Base-by-base conservation (phyloP, 225 moss, liverwort and hornwort species). In the Sphagnum tenellum region DNA sequence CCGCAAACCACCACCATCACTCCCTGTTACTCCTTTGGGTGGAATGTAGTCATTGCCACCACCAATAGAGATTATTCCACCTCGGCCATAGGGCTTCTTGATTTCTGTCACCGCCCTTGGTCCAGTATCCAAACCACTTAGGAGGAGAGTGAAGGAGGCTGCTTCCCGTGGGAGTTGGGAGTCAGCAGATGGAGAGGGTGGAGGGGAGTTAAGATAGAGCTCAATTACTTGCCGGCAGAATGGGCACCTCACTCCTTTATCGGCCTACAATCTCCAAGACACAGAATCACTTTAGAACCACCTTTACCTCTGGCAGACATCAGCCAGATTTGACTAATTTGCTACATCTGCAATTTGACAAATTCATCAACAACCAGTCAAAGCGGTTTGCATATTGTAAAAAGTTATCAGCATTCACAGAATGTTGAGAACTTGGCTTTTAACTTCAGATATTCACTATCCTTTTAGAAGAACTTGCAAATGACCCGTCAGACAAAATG, bases 181-280 rank as follows among this genome's bases (percentile, higher is more conserved):
- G 68, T 68, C 71, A 55, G 71, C 71, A 53, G 76, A 12, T 8
- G 11, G 68, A 65, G 68, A 68, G 61, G 76, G 68, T 65, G 80
- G 80, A 59, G 80, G 80, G 48, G 80, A 70, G 76, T 80, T 71
- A 68, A 80, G 65, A 65, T 80, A 80, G 47, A 68, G 68, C 67
- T 80, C 80, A 73, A 80, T 80, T 52, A 80, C 71, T 80, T 80
- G 80, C 46, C 80, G 76, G 72, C 80, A 80, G 65, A 80, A 80
- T 48, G 80, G 80, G 73, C 80, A 80, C 46, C 80, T 70, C 46
- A 80, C 80, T 14, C 80, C 80, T 68, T 76, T 80, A 69, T 80
- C 80, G 65, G 80, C 80, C 80, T 80, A 76, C 61, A 76, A 70
- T 6, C 1, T 52, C 29, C 29, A 29, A 29, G 29, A 29, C 29